Conservation (phyloP, 768 basidiomycete species). For the Boletus fagicola region DNA sequence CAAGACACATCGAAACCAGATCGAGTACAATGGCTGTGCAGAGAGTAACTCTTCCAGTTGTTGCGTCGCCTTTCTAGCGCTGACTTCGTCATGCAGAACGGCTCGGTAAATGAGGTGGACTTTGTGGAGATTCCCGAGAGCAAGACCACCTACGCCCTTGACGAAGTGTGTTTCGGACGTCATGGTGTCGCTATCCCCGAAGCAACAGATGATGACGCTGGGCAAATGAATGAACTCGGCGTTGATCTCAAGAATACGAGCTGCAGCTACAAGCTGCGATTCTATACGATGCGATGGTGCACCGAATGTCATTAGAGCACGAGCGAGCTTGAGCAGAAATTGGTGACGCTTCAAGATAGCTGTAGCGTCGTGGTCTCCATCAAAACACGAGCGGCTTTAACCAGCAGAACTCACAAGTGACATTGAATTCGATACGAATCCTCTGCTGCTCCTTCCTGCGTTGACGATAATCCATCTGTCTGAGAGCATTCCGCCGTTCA, state of each 20-base stretch:
- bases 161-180: constrained; percentile 88
- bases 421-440: constrained; percentile 71
- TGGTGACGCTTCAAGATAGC: constrained; percentile 80
- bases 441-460: constrained; percentile 64
- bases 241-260: constrained; percentile 85
- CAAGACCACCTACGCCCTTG: constrained; percentile 72
- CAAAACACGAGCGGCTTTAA: constrained; percentile 1
- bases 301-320: constrained; percentile 87
- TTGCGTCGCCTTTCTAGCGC: constrained; percentile 70
- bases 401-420: constrained; percentile 52
- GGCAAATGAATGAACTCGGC: constrained; percentile 90
- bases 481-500: constrained; percentile 56
- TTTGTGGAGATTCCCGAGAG: constrained; percentile 80
- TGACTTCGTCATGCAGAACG: constrained; percentile 91
- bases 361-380: constrained; percentile 22
- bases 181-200: constrained; percentile 87
- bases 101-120: constrained; percentile 82
- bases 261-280: constrained; percentile 85
- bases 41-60: constrained; percentile 63
- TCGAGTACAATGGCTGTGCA: constrained; percentile 61
- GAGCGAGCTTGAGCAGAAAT: constrained; percentile 83
- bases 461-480: constrained; percentile 64
- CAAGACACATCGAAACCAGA: constrained; percentile 59
- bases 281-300: constrained; percentile 94
- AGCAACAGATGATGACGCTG: constrained; percentile 79